Evolutionary conservation across 345 rosid genomes (phyloP).

Genomic region (Jatropha curcas): DNA sequence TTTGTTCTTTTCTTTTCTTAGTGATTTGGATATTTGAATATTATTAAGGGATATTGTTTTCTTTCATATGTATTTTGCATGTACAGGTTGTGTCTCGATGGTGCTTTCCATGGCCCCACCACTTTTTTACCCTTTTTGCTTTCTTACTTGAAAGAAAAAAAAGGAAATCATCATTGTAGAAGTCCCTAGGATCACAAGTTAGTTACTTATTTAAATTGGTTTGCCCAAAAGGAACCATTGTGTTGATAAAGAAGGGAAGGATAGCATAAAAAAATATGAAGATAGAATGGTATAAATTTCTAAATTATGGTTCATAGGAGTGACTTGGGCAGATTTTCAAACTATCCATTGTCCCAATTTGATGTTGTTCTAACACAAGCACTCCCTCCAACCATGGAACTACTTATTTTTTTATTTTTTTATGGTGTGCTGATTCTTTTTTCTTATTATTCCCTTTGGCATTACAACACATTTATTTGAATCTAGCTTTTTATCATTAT

Average conservation of each 20-base stretch:
- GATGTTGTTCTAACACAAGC: not conserved
- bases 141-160: not conserved
- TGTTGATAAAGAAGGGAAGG: not conserved
- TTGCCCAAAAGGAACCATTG: not conserved
- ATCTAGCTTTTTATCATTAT: not conserved
- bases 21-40: not conserved
- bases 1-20: not conserved
- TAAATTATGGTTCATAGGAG: not conserved
- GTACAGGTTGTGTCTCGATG: too few species aligned
- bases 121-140: not conserved
- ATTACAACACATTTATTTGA: not conserved
- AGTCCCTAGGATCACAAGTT: not conserved
- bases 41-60: not conserved
- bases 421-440: not conserved
- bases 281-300: not conserved
- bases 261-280: not conserved
- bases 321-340: not conserved
- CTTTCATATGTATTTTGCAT: not conserved
- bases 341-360: not conserved
- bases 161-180: not conserved
- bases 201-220: not conserved
- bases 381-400: not conserved
- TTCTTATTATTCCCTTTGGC: not conserved
- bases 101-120: not conserved
- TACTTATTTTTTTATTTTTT: too few species aligned